These are phyloP conservation scores for Lindgomyces ingoldianus DNA, from an alignment of 495 filamentous ascomycete species.

Conservation along the genomic window DNA sequence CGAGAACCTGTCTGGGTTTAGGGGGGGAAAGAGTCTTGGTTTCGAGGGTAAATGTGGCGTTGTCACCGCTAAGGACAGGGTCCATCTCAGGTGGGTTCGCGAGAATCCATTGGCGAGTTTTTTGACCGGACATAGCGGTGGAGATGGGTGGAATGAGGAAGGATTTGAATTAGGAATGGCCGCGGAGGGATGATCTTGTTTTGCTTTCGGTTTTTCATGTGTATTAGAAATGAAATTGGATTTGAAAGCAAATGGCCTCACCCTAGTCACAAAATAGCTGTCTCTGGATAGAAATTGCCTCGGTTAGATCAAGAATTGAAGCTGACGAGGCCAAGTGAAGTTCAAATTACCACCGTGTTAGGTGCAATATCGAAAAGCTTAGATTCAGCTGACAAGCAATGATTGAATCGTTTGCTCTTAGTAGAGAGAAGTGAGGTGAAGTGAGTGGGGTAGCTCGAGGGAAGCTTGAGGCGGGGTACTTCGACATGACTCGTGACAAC, in stretches of 20 bases:
- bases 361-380: background rate
- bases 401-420: background rate
- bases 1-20: constrained; percentile 62
- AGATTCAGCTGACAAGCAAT: background rate
- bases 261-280: background rate
- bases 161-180: too few species aligned
- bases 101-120: constrained; percentile 44
- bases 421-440: background rate
- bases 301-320: background rate
- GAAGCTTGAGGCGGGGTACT: background rate
- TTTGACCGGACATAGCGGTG: constrained; percentile 15
- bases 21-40: constrained; percentile 52
- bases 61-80: constrained; percentile 47
- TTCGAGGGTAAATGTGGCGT: constrained; percentile 54
- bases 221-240: background rate
- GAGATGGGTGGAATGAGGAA: background rate
- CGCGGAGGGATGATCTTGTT: too few species aligned
- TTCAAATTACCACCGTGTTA: background rate
- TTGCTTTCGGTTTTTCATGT: too few species aligned
- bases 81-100: constrained; percentile 36
- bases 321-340: background rate
- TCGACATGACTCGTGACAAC: background rate
- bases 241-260: too few species aligned
- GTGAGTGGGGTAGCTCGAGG: background rate
- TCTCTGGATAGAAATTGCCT: background rate